A percentile compares a stretch with the other conserved stretches of the same genome.
Evolutionary conservation across 768 basidiomycete genomes (phyloP).

Genomic region (Tricholomella constricta): DNA sequence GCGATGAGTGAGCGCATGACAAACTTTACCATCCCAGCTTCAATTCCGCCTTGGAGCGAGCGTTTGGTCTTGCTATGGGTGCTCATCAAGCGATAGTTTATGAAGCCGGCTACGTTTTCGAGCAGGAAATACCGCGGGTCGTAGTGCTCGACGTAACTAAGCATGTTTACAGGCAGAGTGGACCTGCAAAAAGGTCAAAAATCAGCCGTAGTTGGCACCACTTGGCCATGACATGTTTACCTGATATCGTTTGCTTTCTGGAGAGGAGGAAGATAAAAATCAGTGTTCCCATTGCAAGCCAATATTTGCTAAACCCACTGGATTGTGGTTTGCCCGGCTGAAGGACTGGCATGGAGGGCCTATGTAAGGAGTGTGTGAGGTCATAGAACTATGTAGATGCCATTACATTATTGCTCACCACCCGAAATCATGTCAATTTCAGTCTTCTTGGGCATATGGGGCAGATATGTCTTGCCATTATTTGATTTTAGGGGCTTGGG

Average conservation of each 20-base stretch:
- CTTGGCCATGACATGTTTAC: constrained; percentile 28
- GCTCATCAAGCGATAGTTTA: constrained; percentile 51
- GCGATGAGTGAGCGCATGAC: constrained; percentile 59
- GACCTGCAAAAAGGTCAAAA: constrained; percentile 38
- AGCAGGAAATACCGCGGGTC: constrained; percentile 64
- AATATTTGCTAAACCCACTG: constrained; percentile 37
- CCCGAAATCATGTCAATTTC: constrained; percentile 76
- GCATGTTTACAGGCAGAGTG: constrained; percentile 68
- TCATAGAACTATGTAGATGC: neutral
- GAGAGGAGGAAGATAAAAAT: constrained; percentile 1
- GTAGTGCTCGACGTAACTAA: constrained; percentile 69
- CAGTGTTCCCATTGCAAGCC: neutral
- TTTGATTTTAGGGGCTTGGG: constrained; percentile 42
- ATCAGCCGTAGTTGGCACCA: neutral
- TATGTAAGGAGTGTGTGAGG: constrained; percentile 23
- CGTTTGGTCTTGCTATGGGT: constrained; percentile 26
- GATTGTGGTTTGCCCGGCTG: constrained; percentile 61
- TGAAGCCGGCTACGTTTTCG: constrained; percentile 71
- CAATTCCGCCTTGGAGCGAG: constrained; percentile 39
- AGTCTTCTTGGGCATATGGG: constrained; percentile 56
- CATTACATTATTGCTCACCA: constrained; percentile 41
- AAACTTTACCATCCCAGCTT: constrained; percentile 66
- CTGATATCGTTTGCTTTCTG: constrained; percentile 64
- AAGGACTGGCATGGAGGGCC: constrained; percentile 82
- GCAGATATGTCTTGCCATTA: constrained; percentile 35